Percentiles rank a stretch among this genome's conserved stretches.
Evolutionary conservation across 1,284 basidiomycete species (phyloP).

Genomic region (Caloboletus inedulis): DNA sequence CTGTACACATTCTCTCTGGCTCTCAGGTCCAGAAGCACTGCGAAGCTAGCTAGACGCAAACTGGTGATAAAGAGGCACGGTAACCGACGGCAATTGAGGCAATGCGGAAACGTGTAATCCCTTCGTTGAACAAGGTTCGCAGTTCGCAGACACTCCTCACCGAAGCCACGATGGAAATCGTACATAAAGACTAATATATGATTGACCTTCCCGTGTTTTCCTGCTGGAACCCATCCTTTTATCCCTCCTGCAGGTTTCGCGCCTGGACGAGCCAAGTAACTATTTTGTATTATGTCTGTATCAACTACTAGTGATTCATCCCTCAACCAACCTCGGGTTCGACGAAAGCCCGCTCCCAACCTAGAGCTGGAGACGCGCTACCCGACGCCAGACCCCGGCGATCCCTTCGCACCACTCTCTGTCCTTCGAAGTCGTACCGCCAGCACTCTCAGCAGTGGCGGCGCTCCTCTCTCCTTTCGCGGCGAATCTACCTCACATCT

Average conservation of each 20-base stretch:
- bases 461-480: conserved; percentile 31
- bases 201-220: conserved; percentile 13
- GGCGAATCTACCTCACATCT: conserved; percentile 34
- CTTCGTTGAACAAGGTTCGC: conserved; percentile 19
- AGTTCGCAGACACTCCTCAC: conserved; percentile 29
- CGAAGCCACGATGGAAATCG: conserved; percentile 35
- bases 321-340: conserved; percentile 26
- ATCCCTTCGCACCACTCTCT: conserved; percentile 33
- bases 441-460: conserved; percentile 30
- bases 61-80: conserved; percentile 30
- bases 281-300: conserved; percentile 32
- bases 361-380: conserved; percentile 33
- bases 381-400: conserved; percentile 32
- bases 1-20: neutral
- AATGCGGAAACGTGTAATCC: conserved; percentile 30
- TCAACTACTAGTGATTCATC: conserved; percentile 23
- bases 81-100: conserved; percentile 34
- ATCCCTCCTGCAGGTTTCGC: conserved; percentile 15
- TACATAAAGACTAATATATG: conserved; percentile 30
- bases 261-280: conserved; percentile 11
- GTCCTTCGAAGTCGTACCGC: conserved; percentile 35
- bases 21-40: conserved; percentile 21
- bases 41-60: conserved; percentile 15
- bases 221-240: conserved; percentile 12
- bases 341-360: conserved; percentile 34